Evolutionary conservation across 257 asterid species (phyloP).

Genomic region (Nicotiana tabacum): DNA sequence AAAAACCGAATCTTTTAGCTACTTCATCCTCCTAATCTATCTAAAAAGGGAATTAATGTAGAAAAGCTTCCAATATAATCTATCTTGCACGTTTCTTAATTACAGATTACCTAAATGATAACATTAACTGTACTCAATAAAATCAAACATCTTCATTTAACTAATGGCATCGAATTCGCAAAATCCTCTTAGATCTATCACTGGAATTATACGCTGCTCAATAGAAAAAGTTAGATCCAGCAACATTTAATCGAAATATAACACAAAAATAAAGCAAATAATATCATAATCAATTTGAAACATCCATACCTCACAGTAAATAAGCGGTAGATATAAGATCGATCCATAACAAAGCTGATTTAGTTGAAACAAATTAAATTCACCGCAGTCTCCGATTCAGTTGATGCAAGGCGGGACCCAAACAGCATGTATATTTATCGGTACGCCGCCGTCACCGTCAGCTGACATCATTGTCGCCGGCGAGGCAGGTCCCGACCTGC

Average conservation of each 20-base stretch:
- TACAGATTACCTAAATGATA: not conserved
- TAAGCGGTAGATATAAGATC: not conserved
- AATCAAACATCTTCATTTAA: not conserved
- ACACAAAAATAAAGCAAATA: not conserved
- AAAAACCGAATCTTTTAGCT: not conserved
- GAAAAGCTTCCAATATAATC: not conserved
- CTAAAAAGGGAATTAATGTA: not conserved
- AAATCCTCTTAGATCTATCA: not conserved
- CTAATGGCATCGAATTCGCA: not conserved
- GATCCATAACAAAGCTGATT: conserved; percentile 2
- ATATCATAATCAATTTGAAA: not conserved
- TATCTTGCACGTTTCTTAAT: not conserved
- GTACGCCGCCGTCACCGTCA: not conserved
- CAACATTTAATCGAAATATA: not conserved
- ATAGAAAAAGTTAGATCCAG: not conserved
- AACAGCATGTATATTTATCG: not conserved
- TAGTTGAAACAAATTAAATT: not conserved
- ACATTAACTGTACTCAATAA: not conserved
- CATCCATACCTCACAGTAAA: not conserved
- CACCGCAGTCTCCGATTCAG: conserved; percentile 7
- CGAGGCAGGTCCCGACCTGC: conserved; percentile 13
- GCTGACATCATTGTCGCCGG: not conserved
- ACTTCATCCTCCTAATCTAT: not conserved
- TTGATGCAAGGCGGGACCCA: conserved; percentile 14
- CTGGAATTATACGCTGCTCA: not conserved